Evolutionary conservation across 148 eudicot species (phyloP).

Genomic region (Amaranthus hypochondriacus): DNA sequence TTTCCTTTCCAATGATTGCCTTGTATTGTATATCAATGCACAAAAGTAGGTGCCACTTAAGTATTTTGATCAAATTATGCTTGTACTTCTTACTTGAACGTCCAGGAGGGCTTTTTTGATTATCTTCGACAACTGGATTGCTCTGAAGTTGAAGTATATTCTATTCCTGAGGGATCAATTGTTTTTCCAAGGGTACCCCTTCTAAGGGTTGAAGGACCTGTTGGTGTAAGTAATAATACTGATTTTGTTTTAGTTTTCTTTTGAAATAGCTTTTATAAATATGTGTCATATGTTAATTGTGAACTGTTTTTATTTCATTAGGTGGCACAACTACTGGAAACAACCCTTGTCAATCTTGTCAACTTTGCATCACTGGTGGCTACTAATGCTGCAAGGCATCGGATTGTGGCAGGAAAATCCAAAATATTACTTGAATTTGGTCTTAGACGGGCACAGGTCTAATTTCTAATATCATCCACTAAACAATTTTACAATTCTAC

Average conservation of each 20-base stretch:
- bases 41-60: not conserved
- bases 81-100: not conserved
- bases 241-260: not conserved
- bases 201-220: constrained; percentile 86
- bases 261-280: not conserved
- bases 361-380: constrained; percentile 91
- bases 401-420: constrained; percentile 86
- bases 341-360: constrained; percentile 88
- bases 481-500: constrained; percentile 1
- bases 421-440: constrained; percentile 92
- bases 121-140: constrained; percentile 87
- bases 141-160: constrained; percentile 82
- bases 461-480: constrained; percentile 10
- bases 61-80: too few relatives aligned
- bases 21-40: not conserved
- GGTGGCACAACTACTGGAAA: constrained; percentile 94
- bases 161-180: constrained; percentile 79
- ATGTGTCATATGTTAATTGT: not conserved
- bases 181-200: constrained; percentile 90
- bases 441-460: constrained; percentile 92
- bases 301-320: constrained; percentile 22
- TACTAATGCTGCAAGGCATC: constrained; percentile 97
- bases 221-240: constrained; percentile 62
- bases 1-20: not conserved
- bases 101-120: constrained; percentile 55